Evolutionary conservation across 1,284 basidiomycete species (phyloP).

Genomic region (Sphaerobolus stellatus): DNA sequence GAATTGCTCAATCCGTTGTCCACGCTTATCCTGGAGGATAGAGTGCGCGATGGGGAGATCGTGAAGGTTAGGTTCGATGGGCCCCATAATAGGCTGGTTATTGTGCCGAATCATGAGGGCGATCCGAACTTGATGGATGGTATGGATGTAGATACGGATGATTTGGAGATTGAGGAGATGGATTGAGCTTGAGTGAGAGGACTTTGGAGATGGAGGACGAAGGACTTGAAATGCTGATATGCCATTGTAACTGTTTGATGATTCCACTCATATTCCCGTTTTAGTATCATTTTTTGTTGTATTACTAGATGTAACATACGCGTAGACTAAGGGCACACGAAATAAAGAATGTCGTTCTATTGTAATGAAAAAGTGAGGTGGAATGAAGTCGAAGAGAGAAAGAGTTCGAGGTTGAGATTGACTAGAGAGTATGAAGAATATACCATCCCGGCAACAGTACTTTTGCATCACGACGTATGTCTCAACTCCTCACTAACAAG

Average conservation of each 20-base stretch:
- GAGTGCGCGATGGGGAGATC: slow-evolving; percentile 79
- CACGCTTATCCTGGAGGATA: slow-evolving; percentile 81
- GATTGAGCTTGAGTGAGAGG: slow-evolving; percentile 58
- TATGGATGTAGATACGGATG: slow-evolving; percentile 63
- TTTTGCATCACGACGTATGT: too few relatives aligned
- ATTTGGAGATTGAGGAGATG: slow-evolving; percentile 77
- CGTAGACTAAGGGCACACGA: too few relatives aligned
- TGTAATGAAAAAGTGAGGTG: too few relatives aligned
- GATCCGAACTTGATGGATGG: slow-evolving; percentile 36
- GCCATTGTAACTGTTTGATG: background rate
- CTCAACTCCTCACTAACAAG: slow-evolving; percentile 1
- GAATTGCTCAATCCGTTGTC: slow-evolving; percentile 94
- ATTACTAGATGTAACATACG: background rate
- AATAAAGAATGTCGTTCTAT: too few relatives aligned
- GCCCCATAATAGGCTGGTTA: slow-evolving; percentile 75
- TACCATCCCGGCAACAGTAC: too few relatives aligned
- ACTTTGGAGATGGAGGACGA: too few relatives aligned
- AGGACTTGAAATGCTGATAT: background rate
- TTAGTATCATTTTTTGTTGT: background rate
- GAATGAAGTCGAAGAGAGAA: too few relatives aligned
- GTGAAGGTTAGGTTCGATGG: slow-evolving; percentile 82
- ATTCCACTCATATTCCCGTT: background rate
- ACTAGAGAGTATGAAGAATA: too few relatives aligned
- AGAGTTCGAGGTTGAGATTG: background rate
- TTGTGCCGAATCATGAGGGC: slow-evolving; percentile 86